Evolutionary conservation across 2,329 filamentous ascomycete species (phyloP).

Genomic region (Cercospora sp.): DNA sequence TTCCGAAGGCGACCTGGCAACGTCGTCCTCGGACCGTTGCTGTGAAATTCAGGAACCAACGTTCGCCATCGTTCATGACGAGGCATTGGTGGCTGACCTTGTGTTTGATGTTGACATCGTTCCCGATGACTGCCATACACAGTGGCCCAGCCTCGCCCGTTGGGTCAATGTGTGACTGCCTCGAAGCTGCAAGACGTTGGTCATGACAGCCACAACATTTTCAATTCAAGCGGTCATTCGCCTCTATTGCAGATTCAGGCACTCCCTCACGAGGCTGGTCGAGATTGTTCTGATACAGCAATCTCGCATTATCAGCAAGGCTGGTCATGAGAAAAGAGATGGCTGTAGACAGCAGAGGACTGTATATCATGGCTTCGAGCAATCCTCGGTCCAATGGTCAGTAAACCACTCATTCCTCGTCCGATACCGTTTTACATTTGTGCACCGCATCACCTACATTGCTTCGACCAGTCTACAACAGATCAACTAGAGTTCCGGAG

Average conservation of each 20-base stretch:
- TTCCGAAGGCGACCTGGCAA: background rate
- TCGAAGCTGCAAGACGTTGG: background rate
- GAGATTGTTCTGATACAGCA: conserved; percentile 4
- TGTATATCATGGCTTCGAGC: conserved; percentile 1
- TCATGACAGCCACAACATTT: background rate
- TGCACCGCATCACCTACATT: background rate
- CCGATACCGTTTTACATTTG: background rate
- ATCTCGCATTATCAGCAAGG: background rate
- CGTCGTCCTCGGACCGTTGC: background rate
- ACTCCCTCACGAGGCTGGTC: background rate
- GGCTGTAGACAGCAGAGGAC: background rate
- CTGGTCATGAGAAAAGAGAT: conserved; percentile 2
- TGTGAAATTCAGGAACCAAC: background rate
- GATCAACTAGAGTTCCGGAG: background rate
- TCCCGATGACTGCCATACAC: background rate
- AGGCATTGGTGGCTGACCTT: background rate
- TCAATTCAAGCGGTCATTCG: background rate
- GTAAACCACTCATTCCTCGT: conserved; percentile 2
- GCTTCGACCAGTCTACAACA: background rate
- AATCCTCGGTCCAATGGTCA: background rate
- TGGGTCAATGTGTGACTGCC: background rate
- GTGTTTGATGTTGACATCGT: background rate
- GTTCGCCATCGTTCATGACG: conserved; percentile 1
- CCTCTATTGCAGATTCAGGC: background rate
- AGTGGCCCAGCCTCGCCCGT: conserved; percentile 2